Base-by-base conservation (phyloP, 192 early-diverging fungal species). In the Spinellus fusiger region DNA sequence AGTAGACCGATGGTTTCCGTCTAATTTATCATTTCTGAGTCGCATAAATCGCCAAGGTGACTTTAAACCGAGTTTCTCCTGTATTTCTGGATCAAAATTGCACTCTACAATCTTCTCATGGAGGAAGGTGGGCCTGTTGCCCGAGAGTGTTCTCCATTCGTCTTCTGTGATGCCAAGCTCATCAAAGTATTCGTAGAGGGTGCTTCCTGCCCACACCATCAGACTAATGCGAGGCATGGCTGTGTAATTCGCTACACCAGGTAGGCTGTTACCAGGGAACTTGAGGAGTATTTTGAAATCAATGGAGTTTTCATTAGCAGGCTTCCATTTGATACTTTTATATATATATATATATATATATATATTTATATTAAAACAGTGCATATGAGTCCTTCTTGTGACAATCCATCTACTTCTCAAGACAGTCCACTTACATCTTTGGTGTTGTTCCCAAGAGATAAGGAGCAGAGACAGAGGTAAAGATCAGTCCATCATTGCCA, bases 291-390 rank as follows among this genome's bases (percentile, higher is more conserved):
- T 53, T 49, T 71, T 73, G 26, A 93, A 89, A 58, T 93, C 91
- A 9, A 91, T 72, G 0, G 89, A 89, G 62, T 92, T 93, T 51
- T 91, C 89, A 61, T 80, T 72, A 8, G 87, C 80, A 15, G 91
- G 88, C 61, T 92, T 93, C 91, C 91, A 93, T 70, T 93, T 93
- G 52, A 92, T 65, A 68, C 90, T 93, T 32, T 46, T 13, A 22
- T 33, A 13, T 38, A n/a, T 23, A 13, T 15, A 27, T 8, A 48
- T 46, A 38, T n/a, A n/a, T n/a, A 54, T 46, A 18, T n/a, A 37
- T 29, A 20, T 4, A 31, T 44, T 49, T n/a, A 26, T 37, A 23
- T 62, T 35, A 48, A 37, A 33, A 59, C 31, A 23, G 28, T 26
- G 2, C 4, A 20, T 46, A 4, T 31, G 23, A 20, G 34, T 49